phyloP scores from a whole-genome alignment of 2,329 filamentous ascomycete genomes.

The Alternaria burnsii region DNA sequence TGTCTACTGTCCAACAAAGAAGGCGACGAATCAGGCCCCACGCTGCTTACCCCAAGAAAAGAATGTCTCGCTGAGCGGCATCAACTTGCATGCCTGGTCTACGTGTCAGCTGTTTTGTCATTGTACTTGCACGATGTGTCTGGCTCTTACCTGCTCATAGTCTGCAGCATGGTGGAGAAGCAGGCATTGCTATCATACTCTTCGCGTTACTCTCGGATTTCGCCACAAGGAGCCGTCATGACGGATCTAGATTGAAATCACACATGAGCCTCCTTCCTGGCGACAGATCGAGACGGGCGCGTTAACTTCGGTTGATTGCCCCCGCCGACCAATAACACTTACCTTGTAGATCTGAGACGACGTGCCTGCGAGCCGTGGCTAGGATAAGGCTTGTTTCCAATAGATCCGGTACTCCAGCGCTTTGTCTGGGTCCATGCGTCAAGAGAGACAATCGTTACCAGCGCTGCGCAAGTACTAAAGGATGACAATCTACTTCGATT shows the following conservation, averaged over 20 bases:
- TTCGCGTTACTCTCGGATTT: constrained; percentile 30
- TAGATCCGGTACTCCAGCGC: constrained; percentile 50
- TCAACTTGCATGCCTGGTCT: constrained; percentile 34
- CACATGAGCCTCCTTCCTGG: constrained; percentile 34
- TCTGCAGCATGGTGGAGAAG: constrained; percentile 16
- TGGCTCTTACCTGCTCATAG: constrained; percentile 21
- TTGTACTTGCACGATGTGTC: constrained; percentile 29
- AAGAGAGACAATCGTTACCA: constrained; percentile 33
- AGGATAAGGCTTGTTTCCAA: constrained; percentile 49
- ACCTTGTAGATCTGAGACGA: constrained; percentile 37
- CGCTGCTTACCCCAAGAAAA: constrained; percentile 30
- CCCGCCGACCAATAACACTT: constrained; percentile 43
- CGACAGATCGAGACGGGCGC: constrained; percentile 35
- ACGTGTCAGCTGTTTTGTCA: constrained; percentile 29
- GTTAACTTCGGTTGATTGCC: constrained; percentile 45
- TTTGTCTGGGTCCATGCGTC: constrained; percentile 39
- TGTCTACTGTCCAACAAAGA: constrained; percentile 32
- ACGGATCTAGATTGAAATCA: constrained; percentile 43
- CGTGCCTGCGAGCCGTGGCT: constrained; percentile 44
- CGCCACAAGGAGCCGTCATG: constrained; percentile 40
- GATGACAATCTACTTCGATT: constrained; percentile 46
- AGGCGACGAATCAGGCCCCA: constrained; percentile 36
- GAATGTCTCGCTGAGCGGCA: constrained; percentile 24
- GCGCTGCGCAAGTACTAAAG: constrained; percentile 46
- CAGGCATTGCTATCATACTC: constrained; percentile 23